Percentiles rank a stretch among this genome's conserved stretches.
These are phyloP conservation scores for Dendrobium nobile DNA, from an alignment of 106 monocot species.

Conservation along the genomic window DNA sequence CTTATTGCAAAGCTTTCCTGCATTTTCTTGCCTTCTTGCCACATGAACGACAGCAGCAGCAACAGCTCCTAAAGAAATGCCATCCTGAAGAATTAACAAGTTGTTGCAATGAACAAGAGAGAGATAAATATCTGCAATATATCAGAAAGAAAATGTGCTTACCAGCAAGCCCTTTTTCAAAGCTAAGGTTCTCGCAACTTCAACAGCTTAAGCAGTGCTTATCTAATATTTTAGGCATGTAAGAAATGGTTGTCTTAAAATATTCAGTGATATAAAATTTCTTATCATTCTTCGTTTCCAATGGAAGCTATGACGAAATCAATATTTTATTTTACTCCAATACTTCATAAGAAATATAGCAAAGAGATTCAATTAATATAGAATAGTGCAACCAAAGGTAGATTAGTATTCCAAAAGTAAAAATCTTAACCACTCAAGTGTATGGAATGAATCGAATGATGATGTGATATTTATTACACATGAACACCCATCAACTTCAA, in stretches of 20 bases:
- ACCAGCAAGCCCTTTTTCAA: constrained; percentile 89
- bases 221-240: constrained; percentile 35
- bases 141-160: constrained; percentile 11
- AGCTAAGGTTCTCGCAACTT: constrained; percentile 78
- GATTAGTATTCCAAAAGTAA: neutral
- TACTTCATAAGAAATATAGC: neutral
- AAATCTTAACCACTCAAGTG: neutral
- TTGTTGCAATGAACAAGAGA: neutral
- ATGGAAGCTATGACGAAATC: neutral
- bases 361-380: neutral
- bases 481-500: too few relatives aligned
- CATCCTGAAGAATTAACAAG: constrained; percentile 49
- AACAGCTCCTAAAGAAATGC: constrained; percentile 92
- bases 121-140: neutral
- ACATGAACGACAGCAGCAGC: constrained; percentile 82
- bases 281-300: neutral
- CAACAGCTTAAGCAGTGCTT: constrained; percentile 83
- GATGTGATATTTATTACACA: too few relatives aligned
- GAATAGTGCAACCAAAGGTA: neutral
- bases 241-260: neutral
- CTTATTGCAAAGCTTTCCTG: constrained; percentile 84
- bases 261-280: neutral
- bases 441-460: too few relatives aligned
- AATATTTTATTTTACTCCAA: neutral
- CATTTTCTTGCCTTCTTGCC: constrained; percentile 88